Conservation (phyloP, 2,329 filamentous ascomycete species). For the Penicillium sp. region DNA sequence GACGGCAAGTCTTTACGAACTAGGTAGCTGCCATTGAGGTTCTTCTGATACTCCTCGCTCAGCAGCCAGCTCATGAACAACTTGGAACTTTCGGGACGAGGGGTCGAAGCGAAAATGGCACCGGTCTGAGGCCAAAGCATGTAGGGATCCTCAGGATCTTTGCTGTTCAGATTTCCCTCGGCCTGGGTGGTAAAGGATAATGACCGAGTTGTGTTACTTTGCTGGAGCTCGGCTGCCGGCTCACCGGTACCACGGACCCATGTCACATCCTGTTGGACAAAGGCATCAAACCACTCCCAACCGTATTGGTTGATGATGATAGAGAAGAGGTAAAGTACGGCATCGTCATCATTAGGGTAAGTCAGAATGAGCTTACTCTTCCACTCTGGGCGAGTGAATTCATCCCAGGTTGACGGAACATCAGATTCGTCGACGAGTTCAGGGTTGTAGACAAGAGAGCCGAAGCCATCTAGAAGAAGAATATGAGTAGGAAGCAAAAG, state of each 20-base stretch:
- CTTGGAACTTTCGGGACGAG: slow-evolving; percentile 57
- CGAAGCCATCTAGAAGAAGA: not conserved
- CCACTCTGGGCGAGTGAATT: slow-evolving; percentile 50
- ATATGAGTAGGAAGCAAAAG: not conserved
- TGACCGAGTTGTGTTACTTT: slow-evolving; percentile 19
- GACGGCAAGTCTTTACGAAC: slow-evolving; percentile 24
- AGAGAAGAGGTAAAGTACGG: slow-evolving; percentile 51
- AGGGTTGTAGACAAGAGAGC: not conserved
- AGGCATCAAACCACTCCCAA: slow-evolving; percentile 51
- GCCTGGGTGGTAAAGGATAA: not conserved
- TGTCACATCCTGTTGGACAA: slow-evolving; percentile 54
- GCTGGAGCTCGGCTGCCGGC: slow-evolving; percentile 41
- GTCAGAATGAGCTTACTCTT: slow-evolving; percentile 60
- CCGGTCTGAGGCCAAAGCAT: slow-evolving; percentile 55
- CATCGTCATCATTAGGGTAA: slow-evolving; percentile 64
- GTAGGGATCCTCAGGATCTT: slow-evolving; percentile 33
- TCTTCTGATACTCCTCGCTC: slow-evolving; percentile 27
- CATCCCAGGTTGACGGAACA: not conserved
- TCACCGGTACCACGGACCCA: slow-evolving; percentile 60
- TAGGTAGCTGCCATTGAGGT: slow-evolving; percentile 40
- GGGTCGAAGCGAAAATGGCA: slow-evolving; percentile 55
- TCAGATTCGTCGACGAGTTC: not conserved
- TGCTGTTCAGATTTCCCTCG: not conserved
- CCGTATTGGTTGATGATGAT: slow-evolving; percentile 53
- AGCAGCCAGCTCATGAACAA: slow-evolving; percentile 55